phyloP scores from a whole-genome alignment of 805 yeast species.

The Debaryomyces tyrocola region DNA sequence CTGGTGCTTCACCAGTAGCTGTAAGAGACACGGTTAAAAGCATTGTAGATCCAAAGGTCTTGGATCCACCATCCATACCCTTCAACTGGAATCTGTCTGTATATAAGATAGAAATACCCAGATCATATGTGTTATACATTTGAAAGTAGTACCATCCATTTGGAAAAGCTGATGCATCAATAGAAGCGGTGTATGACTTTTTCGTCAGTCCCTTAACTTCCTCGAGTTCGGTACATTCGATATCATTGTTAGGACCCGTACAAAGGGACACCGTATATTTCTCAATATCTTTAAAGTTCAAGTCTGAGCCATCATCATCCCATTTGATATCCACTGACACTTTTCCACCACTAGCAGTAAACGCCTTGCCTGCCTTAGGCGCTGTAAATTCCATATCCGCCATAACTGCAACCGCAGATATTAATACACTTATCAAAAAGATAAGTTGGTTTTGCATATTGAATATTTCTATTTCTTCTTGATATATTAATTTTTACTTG shows the following conservation, averaged over 20 bases:
- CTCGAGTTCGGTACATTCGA: slow-evolving; percentile 40
- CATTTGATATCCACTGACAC: slow-evolving; percentile 37
- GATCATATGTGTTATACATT: slow-evolving; percentile 47
- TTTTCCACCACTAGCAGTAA: slow-evolving; percentile 37
- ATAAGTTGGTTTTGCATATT: slow-evolving; percentile 1
- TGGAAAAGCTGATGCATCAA: slow-evolving; percentile 48
- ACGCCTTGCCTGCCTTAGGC: slow-evolving; percentile 43
- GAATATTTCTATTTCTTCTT: not conserved
- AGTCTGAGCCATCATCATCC: slow-evolving; percentile 62
- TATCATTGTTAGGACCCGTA: slow-evolving; percentile 60
- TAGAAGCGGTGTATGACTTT: slow-evolving; percentile 39
- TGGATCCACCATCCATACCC: slow-evolving; percentile 73
- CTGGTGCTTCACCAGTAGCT: slow-evolving; percentile 41
- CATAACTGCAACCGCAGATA: slow-evolving; percentile 12
- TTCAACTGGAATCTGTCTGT: slow-evolving; percentile 61
- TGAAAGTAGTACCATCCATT: slow-evolving; percentile 77
- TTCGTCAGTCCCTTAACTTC: slow-evolving; percentile 6
- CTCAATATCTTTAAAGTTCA: slow-evolving; percentile 44
- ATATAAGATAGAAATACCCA: slow-evolving; percentile 59
- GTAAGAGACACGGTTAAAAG: slow-evolving; percentile 28
- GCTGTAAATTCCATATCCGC: slow-evolving; percentile 50
- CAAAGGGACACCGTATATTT: slow-evolving; percentile 58
- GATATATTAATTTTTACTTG: not conserved
- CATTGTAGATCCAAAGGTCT: slow-evolving; percentile 39
- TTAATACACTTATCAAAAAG: slow-evolving; percentile 3